phyloP scores from a whole-genome alignment of 148 eudicot species.

The Linanthus parryae region DNA sequence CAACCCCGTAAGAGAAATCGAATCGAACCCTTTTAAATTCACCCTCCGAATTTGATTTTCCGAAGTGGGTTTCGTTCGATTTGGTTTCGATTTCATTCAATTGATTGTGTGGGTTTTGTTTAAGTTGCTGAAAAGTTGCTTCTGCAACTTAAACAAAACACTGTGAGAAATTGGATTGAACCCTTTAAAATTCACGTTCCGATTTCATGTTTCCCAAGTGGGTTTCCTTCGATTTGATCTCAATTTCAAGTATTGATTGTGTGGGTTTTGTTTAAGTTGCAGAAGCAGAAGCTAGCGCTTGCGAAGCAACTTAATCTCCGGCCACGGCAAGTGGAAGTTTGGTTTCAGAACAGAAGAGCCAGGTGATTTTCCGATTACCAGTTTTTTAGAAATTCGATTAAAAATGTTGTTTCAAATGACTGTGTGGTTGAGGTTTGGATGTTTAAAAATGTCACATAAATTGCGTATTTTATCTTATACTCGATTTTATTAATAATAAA shows the following conservation, averaged over 20 bases:
- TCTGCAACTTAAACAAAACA: no score
- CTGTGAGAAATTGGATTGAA: no score
- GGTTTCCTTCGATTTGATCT: neutral
- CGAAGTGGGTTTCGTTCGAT: neutral
- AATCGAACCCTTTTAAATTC: neutral
- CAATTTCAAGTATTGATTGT: neutral
- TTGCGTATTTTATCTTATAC: no score
- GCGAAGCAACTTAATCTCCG: slow-evolving; percentile 48
- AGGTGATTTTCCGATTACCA: slow-evolving; percentile 16
- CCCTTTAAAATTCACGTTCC: neutral
- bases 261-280: slow-evolving; percentile 3
- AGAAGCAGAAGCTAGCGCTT: slow-evolving; percentile 53
- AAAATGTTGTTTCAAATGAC: no score
- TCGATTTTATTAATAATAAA: no score
- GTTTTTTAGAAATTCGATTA: neutral
- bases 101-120: neutral
- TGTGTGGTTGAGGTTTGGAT: no score
- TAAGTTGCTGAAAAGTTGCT: neutral
- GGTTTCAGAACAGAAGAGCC: slow-evolving; percentile 63
- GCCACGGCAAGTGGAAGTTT: slow-evolving; percentile 54
- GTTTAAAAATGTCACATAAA: no score
- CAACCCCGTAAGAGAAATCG: slow-evolving; percentile 35
- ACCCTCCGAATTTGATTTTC: neutral
- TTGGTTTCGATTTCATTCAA: neutral
- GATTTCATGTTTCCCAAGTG: neutral